Percentiles rank a stretch among this genome's conserved stretches.
Evolutionary conservation across 306 rosid species (phyloP).

Genomic region (barrel medic (Medicago truncatula)): MtrunA17r5.0-ANR NC_053048.1:43028001-43028500

Average conservation of each 20-base stretch:
- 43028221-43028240: not conserved
- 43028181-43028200: constrained; percentile 1
- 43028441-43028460: not conserved
- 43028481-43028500: not conserved
- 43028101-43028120: constrained; percentile 20
- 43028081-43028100: constrained; percentile 38
- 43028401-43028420: not conserved
- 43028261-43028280: not conserved
- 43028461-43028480: not conserved
- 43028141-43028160: constrained; percentile 16
- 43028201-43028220: not conserved
- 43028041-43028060: constrained; percentile 71
- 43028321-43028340: not conserved
- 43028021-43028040: constrained; percentile 99
- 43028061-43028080: constrained; percentile 75
- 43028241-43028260: not conserved
- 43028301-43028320: not conserved
- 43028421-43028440: not conserved
- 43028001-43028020: constrained; percentile 91
- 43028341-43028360: not conserved
- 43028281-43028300: not conserved
- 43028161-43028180: not conserved
- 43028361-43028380: not conserved
- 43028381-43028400: not conserved
- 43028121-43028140: constrained; percentile 13